phyloP scores from a whole-genome alignment of 2,329 filamentous ascomycete genomes.

The Calonectria pseudoturangicola region DNA sequence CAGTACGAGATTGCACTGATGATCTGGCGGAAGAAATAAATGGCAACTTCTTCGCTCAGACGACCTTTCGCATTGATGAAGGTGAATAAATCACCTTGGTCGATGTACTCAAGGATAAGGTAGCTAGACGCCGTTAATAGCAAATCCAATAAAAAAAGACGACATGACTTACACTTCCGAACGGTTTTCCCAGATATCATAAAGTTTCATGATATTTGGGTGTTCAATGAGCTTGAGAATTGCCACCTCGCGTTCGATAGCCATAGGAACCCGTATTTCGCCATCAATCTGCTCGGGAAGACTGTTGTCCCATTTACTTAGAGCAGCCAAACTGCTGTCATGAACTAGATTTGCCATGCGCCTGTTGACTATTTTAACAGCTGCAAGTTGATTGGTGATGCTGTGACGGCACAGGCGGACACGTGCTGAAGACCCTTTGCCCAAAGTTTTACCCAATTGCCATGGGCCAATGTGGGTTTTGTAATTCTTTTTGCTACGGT shows the following conservation, averaged over 20 bases:
- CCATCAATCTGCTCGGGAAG: constrained; percentile 74
- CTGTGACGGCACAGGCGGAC: constrained; percentile 90
- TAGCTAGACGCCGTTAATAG: constrained; percentile 76
- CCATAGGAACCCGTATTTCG: constrained; percentile 85
- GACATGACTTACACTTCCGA: constrained; percentile 85
- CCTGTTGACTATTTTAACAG: constrained; percentile 96
- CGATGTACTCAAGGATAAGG: constrained; percentile 93
- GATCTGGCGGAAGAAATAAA: constrained; percentile 94
- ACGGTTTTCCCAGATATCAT: constrained; percentile 98
- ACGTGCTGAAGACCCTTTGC: constrained; percentile 90
- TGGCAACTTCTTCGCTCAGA: constrained; percentile 86
- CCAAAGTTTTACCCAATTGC: constrained; percentile 92
- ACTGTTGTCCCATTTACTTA: constrained; percentile 83
- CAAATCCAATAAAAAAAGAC: background rate
- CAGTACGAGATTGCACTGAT: constrained; percentile 94
- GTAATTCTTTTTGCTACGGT: constrained; percentile 64
- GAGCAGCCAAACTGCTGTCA: constrained; percentile 88
- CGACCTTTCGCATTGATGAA: constrained; percentile 85
- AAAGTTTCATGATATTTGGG: constrained; percentile 93
- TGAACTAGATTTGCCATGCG: constrained; percentile 86
- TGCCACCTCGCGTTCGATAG: constrained; percentile 94
- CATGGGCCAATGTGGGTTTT: constrained; percentile 93
- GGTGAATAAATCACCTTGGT: constrained; percentile 86
- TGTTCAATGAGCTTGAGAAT: constrained; percentile 98
- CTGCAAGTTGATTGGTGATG: constrained; percentile 86